phyloP scores from a whole-genome alignment of 257 asterid genomes.

The Jasminum sambac region DNA sequence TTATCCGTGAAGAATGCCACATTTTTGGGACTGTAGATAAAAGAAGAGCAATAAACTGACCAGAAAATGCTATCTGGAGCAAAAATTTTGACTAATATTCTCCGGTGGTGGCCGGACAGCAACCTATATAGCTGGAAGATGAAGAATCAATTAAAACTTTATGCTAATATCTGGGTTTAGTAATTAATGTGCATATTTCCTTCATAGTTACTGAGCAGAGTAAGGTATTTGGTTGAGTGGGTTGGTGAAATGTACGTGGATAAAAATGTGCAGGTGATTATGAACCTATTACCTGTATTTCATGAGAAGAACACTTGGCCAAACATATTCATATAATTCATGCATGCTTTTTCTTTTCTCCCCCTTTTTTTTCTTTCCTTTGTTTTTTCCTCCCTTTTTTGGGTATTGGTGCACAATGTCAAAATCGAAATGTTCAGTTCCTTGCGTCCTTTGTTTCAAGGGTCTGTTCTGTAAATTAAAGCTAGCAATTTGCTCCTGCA shows the following conservation, averaged over 20 bases:
- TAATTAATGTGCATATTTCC: neutral
- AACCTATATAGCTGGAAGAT: neutral
- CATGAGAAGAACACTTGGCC: no score
- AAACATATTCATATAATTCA: neutral
- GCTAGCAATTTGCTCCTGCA: conserved; percentile 26
- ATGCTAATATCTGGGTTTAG: neutral
- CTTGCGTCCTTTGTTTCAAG: neutral
- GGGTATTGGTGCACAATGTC: conserved; percentile 8
- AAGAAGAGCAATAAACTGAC: neutral
- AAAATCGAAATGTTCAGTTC: conserved; percentile 14
- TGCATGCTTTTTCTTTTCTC: no score
- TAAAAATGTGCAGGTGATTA: no score
- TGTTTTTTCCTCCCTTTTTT: no score
- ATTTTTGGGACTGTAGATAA: conserved; percentile 10
- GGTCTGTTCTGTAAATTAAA: conserved; percentile 14
- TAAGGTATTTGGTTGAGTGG: no score
- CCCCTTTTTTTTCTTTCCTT: no score
- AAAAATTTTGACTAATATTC: neutral
- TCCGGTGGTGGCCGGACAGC: neutral
- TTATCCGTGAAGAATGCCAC: conserved; percentile 4
- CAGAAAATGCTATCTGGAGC: neutral
- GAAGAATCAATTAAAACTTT: neutral
- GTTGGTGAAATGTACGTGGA: no score
- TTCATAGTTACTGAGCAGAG: neutral
- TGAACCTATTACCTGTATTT: no score